Base-by-base conservation (phyloP, 2,329 filamentous ascomycete genomes). In the Metarhizium rileyi region DNA sequence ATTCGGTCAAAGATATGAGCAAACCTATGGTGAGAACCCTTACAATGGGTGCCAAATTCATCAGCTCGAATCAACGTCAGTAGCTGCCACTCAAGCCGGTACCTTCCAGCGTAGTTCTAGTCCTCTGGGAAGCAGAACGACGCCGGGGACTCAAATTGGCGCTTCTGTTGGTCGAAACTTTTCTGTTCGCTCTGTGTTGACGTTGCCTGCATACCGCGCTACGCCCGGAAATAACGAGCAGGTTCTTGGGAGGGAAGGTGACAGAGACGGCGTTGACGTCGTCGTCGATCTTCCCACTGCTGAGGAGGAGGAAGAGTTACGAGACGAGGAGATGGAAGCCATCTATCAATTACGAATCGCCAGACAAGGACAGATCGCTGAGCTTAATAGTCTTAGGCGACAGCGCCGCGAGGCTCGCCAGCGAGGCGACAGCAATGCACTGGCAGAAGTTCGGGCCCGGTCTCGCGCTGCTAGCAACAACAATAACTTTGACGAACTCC, bases 131-230 rank as follows among this genome's bases (percentile, higher is more conserved):
- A 10, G n/a, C 33, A 57, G 56, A 25, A 55, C 59, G 50, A 57
- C 61, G 57, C 48, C 64, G 35, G 58, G 56, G 20, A 55, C 60
- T 50, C 56, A 60, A 56, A 49, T 64, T 33, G 59, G 56, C 8
- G 66, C 65, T 52, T 68, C 64, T 1, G 80, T 95, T 12, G 87
- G 91, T 62, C 80, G 91, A 28, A 86, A 91, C 59, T 90, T 87
- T 1, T 94, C 88, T 8, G 76, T 97, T 43, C 84, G 91, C 49
- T 95, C 89, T n/a, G 83, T 97, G 50, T 93, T 96, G 78, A 97
- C 93, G 0, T 71, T 98, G 3, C 93, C 93, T 0, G 79, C 87
- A 0, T 98, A 98, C 65, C 84, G 86, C 3, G 78, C 76, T 16
- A 81, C 80, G 26, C 81, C 89, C 0, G 76, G 80, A 46, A 83